Evolutionary conservation across 1,284 basidiomycete species (phyloP).

Genomic region (Erythrobasidium hasegawianum): DNA sequence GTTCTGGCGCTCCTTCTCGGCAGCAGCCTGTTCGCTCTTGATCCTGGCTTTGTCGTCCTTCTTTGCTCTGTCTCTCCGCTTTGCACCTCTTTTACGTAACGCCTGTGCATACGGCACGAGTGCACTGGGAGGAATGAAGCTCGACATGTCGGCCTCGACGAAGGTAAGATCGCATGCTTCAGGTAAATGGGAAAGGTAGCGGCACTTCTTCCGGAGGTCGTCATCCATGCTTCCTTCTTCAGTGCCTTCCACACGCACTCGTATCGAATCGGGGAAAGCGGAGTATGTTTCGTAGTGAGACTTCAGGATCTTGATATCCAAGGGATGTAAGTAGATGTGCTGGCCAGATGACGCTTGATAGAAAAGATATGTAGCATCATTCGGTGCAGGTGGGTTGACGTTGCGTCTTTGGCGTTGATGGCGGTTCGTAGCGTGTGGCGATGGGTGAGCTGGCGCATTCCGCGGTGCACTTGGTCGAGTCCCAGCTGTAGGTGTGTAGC

Average conservation of each 20-base stretch:
- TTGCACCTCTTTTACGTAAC: slow-evolving; percentile 67
- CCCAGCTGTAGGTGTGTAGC: not conserved
- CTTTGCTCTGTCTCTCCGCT: slow-evolving; percentile 69
- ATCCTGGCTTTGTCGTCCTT: slow-evolving; percentile 77
- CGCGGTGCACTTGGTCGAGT: not conserved
- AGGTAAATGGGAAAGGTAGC: slow-evolving; percentile 89
- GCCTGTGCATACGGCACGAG: slow-evolving; percentile 74
- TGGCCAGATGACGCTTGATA: slow-evolving; percentile 92
- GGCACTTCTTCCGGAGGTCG: slow-evolving; percentile 86
- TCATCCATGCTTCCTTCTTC: slow-evolving; percentile 65
- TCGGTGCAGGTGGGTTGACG: slow-evolving; percentile 66
- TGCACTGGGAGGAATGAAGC: slow-evolving; percentile 62
- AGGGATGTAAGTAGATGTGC: slow-evolving; percentile 87
- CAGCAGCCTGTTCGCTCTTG: slow-evolving; percentile 58
- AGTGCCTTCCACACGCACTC: slow-evolving; percentile 70
- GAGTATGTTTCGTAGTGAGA: slow-evolving; percentile 78
- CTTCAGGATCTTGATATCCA: slow-evolving; percentile 90
- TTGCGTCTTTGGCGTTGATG: slow-evolving; percentile 63
- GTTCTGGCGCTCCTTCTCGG: slow-evolving; percentile 58
- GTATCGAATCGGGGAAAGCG: slow-evolving; percentile 76
- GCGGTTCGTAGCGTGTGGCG: slow-evolving; percentile 36
- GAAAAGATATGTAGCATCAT: slow-evolving; percentile 65
- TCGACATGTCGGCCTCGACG: slow-evolving; percentile 77
- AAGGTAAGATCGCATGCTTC: slow-evolving; percentile 91
- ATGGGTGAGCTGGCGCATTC: slow-evolving; percentile 7